Conservation (phyloP, 768 basidiomycete species). For the Pleurotus pulmonarius region DNA sequence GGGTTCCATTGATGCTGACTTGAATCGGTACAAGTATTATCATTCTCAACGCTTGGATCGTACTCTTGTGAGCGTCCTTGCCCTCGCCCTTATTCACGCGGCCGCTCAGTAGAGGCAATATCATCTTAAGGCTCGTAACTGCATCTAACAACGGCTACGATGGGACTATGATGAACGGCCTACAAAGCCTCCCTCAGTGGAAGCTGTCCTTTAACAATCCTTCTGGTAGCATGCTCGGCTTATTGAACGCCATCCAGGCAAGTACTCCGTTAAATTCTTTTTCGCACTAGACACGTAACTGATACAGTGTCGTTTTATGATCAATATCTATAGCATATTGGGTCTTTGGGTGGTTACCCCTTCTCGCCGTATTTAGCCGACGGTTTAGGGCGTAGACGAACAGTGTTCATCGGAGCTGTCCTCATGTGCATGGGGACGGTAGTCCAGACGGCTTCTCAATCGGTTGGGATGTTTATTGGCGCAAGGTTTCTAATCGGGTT, state of each 20-base stretch:
- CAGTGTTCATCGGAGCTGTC: conserved; percentile 20
- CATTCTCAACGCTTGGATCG: background rate
- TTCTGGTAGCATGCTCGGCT: conserved; percentile 2
- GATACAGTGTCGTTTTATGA: background rate
- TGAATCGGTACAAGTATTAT: background rate
- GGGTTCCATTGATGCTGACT: background rate
- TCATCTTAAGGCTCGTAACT: conserved; percentile 25
- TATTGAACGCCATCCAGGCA: conserved; percentile 3
- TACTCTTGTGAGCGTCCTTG: background rate
- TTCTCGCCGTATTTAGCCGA: conserved; percentile 1
- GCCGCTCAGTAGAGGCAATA: background rate
- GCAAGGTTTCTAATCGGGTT: conserved; percentile 14
- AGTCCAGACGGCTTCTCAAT: conserved; percentile 21
- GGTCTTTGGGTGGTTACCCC: background rate
- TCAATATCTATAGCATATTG: background rate
- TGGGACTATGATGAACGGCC: conserved; percentile 7
- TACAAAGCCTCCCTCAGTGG: conserved; percentile 6
- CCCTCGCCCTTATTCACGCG: background rate
- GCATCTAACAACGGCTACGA: conserved; percentile 39
- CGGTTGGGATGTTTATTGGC: conserved; percentile 21
- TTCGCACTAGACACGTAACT: background rate
- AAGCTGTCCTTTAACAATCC: background rate
- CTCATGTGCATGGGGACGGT: conserved; percentile 28
- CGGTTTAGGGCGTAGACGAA: background rate
- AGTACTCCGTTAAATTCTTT: too few species aligned